These are phyloP conservation scores for Cynara cardunculus DNA, from an alignment of 129 eudicot genomes.

Conservation along the genomic window DNA sequence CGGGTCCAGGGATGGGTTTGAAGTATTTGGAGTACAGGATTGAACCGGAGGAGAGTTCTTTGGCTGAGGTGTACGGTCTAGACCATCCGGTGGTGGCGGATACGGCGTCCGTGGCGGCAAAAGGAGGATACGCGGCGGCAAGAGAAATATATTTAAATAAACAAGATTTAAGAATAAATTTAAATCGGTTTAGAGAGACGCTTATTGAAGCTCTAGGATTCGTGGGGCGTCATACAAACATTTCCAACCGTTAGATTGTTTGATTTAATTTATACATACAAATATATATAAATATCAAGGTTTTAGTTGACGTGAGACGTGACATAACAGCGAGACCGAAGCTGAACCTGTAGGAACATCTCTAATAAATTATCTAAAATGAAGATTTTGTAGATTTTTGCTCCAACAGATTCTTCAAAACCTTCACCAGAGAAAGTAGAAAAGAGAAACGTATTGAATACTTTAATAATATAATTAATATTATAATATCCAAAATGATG, in stretches of 20 bases:
- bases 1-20: conserved; percentile 59
- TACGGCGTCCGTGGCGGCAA: conserved; percentile 39
- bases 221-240: conserved; percentile 26
- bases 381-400: too few species aligned
- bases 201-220: conserved; percentile 45
- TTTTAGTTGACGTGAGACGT: too few species aligned
- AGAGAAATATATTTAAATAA: conserved; percentile 50
- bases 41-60: conserved; percentile 67
- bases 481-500: too few species aligned
- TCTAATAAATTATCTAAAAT: too few species aligned
- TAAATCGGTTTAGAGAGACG: conserved; percentile 44
- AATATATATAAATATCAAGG: not conserved
- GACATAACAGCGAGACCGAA: too few species aligned
- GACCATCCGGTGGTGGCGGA: conserved; percentile 52
- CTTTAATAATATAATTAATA: too few species aligned
- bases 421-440: too few species aligned
- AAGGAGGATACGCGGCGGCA: conserved; percentile 46
- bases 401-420: too few species aligned
- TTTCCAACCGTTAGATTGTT: not conserved
- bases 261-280: not conserved
- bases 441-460: too few species aligned
- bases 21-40: conserved; percentile 62
- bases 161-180: conserved; percentile 54
- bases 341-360: too few species aligned
- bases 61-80: conserved; percentile 42